Evolutionary conservation across 2,329 filamentous ascomycete species (phyloP).

Genomic region (Gyromitra esculenta): DNA sequence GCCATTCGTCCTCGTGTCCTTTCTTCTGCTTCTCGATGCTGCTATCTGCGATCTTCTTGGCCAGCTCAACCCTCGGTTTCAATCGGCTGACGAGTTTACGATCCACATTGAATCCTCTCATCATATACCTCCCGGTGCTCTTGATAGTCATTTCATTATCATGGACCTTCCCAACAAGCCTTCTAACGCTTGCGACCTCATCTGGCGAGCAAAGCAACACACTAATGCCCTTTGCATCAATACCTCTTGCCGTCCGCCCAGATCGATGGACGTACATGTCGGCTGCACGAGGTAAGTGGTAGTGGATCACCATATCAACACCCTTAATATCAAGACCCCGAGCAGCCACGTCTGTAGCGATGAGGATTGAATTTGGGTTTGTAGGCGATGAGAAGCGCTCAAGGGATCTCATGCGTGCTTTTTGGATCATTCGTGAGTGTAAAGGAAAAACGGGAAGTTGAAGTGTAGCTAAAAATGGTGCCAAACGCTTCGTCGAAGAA

Average conservation of each 20-base stretch:
- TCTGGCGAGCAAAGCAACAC: constrained; percentile 91
- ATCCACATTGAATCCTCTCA: constrained; percentile 84
- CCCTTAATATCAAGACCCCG: constrained; percentile 91
- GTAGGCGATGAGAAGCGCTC: constrained; percentile 80
- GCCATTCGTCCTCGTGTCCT: constrained; percentile 82
- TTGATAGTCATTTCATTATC: constrained; percentile 67
- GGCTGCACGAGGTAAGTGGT: constrained; percentile 89
- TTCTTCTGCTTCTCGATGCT: constrained; percentile 87
- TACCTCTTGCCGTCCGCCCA: constrained; percentile 89
- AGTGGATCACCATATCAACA: constrained; percentile 91
- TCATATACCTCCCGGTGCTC: constrained; percentile 68
- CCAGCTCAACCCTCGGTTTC: constrained; percentile 78
- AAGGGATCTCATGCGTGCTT: constrained; percentile 89
- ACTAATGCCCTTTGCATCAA: constrained; percentile 77
- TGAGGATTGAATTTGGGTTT: constrained; percentile 70
- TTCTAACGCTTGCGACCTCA: constrained; percentile 83
- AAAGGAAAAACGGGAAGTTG: constrained; percentile 75
- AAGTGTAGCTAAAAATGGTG: constrained; percentile 84
- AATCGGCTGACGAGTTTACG: constrained; percentile 78
- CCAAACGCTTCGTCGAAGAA: constrained; percentile 84
- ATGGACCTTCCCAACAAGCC: constrained; percentile 89
- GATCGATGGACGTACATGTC: constrained; percentile 96
- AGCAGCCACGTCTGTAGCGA: constrained; percentile 93
- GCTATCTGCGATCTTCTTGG: constrained; percentile 88
- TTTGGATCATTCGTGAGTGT: constrained; percentile 95